These are phyloP conservation scores for Pythium folliculosum DNA, from an alignment of 352 stramenopile species.

Conservation along the genomic window DNA sequence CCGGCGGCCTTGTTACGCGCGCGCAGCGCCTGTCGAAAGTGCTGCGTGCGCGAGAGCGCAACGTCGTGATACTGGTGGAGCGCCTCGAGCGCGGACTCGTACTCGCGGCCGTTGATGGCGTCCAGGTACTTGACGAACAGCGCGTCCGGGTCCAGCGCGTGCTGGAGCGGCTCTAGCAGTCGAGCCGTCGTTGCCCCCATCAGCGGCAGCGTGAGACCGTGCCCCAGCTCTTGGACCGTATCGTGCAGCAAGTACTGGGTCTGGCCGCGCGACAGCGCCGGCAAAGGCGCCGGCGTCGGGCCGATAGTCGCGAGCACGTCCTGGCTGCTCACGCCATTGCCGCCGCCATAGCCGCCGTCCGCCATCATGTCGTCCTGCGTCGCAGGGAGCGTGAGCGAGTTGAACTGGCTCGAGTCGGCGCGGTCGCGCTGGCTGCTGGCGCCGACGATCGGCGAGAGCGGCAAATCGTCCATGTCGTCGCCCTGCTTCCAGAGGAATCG, in stretches of 20 bases:
- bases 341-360: conserved; percentile 27
- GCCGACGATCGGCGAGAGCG: conserved; percentile 30
- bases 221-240: conserved; percentile 36
- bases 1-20: conserved; percentile 6
- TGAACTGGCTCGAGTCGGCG: conserved; percentile 23
- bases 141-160: conserved; percentile 46
- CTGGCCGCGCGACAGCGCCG: conserved; percentile 50
- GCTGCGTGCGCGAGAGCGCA: conserved; percentile 41
- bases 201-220: conserved; percentile 22
- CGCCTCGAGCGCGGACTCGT: conserved; percentile 83
- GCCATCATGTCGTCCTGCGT: conserved; percentile 39
- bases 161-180: conserved; percentile 21
- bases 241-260: conserved; percentile 62
- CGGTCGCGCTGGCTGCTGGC: conserved; percentile 1
- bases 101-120: conserved; percentile 79
- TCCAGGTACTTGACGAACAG: conserved; percentile 90
- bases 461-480: conserved; percentile 27
- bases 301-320: too few relatives aligned
- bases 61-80: conserved; percentile 95
- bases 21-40: conserved; percentile 8
- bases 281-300: not conserved
- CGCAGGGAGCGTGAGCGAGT: conserved; percentile 19
- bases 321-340: too few relatives aligned
- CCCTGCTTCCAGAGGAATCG: conserved; percentile 27
- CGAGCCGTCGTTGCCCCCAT: not conserved